phyloP scores from a whole-genome alignment of 495 filamentous ascomycete genomes.

The Tuber aestivum region DNA sequence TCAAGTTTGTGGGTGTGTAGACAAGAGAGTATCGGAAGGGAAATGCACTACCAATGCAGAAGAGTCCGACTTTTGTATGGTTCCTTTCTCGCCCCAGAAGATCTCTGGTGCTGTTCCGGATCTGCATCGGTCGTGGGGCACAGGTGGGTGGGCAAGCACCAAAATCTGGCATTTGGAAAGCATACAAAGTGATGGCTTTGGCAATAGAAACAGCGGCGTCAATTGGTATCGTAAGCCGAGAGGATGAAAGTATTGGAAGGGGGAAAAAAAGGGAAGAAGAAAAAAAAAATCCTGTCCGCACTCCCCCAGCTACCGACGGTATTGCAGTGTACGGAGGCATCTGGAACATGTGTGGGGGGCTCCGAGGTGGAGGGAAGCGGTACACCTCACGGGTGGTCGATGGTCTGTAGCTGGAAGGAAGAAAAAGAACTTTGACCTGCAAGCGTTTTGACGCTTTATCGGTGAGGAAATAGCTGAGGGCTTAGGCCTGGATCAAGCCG shows the following conservation, averaged over 20 bases:
- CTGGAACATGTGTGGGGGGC: background rate
- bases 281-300: background rate
- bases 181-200: background rate
- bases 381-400: background rate
- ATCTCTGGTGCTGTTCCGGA: background rate
- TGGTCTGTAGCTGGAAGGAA: background rate
- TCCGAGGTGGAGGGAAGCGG: background rate
- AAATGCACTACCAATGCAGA: background rate
- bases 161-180: background rate
- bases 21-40: background rate
- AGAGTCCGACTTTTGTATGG: background rate
- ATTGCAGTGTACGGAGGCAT: background rate
- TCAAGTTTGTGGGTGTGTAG: background rate
- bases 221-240: background rate
- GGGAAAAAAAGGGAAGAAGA: no score
- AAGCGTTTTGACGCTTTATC: background rate
- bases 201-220: background rate
- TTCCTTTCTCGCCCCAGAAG: background rate
- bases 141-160: background rate
- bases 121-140: background rate
- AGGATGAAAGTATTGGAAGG: background rate
- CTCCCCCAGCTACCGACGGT: background rate
- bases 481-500: background rate
- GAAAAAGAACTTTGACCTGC: background rate
- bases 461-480: background rate